A percentile compares a stretch with the other conserved stretches of the same genome.
Conservation (phyloP, 495 filamentous ascomycete genomes). For the Pyrenopolyporus hunteri region DNA sequence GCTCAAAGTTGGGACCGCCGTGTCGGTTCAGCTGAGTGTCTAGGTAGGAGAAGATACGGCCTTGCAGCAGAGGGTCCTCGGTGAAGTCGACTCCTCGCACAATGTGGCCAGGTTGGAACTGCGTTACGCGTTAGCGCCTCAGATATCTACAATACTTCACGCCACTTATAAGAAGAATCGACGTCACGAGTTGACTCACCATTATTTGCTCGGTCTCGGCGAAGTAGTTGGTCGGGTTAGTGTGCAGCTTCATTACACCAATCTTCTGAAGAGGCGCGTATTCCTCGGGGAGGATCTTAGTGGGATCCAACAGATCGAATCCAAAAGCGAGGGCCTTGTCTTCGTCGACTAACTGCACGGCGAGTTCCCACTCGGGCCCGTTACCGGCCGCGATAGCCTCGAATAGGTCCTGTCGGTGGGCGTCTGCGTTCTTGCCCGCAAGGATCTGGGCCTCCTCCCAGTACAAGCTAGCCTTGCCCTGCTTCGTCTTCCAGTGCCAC, state of each 20-base stretch:
- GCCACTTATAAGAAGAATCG: not conserved
- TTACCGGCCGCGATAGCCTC: conserved; percentile 70
- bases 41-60: conserved; percentile 75
- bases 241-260: conserved; percentile 71
- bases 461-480: conserved; percentile 71
- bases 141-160: not conserved
- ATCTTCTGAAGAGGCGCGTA: conserved; percentile 68
- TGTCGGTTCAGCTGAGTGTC: conserved; percentile 78
- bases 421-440: conserved; percentile 74
- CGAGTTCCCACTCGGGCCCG: conserved; percentile 75
- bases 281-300: conserved; percentile 78
- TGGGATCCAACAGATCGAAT: conserved; percentile 76
- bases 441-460: conserved; percentile 74
- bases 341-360: conserved; percentile 78
- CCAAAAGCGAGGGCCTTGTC: conserved; percentile 67
- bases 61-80: conserved; percentile 76
- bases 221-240: conserved; percentile 78
- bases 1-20: conserved; percentile 76
- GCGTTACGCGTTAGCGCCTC: conserved; percentile 6
- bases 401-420: conserved; percentile 72
- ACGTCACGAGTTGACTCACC: conserved; percentile 49
- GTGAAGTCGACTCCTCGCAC: conserved; percentile 76
- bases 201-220: conserved; percentile 78
- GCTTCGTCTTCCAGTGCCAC: conserved; percentile 72
- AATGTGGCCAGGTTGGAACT: conserved; percentile 66